Base-by-base conservation (phyloP, 805 yeast genomes). In the Cyberlindnera lachancei region DNA sequence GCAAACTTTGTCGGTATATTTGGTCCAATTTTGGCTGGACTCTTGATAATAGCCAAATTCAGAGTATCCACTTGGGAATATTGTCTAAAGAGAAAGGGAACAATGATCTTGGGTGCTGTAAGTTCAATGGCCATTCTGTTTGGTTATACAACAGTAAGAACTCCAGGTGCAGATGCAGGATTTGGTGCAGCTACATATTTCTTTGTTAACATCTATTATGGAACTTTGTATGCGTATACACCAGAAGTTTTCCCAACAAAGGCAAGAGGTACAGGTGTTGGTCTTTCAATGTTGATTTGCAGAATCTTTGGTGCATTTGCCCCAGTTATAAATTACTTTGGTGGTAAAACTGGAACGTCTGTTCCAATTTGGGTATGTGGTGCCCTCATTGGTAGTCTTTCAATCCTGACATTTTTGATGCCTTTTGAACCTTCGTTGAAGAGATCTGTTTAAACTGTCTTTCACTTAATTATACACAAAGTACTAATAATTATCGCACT, bases 311-410 rank as follows among this genome's bases (percentile, higher is more conserved):
- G 79, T 31, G 68, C 67, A 13, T 63, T 74, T 46, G 76, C 75
- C 6, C 81, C 81, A 15, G 68, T 74, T 20, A 67, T 73, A 28
- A 71, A 69, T 42, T 73, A 59, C 49, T 52, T 40, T 29, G 70
- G 75, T 4, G 43, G 43, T 7, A 42, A 33, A 22, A 13, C 31
- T 2, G 22, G 34, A 10, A 19, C 75, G 2, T 47, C 75, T 2
- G 74, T 75, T n/a, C 81, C 81, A 4, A 71, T 75, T 29, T 75
- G 70, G 66, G 76, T 74, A 12, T 65, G 75, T 44, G 79, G 79
- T 24, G 75, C 72, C 2, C 48, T 71, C 23, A 70, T 74, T 43
- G 64, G 75, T 15, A 44, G 52, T 18, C 52, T 74, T 9, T 65
- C 70, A 3, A 46, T 73, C 11, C 53, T 73, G 16, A 55, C 73